Percentiles rank a stretch among this genome's conserved stretches.
These are phyloP conservation scores for Melanogaster broomeanus DNA, from an alignment of 768 basidiomycete species.

Conservation along the genomic window DNA sequence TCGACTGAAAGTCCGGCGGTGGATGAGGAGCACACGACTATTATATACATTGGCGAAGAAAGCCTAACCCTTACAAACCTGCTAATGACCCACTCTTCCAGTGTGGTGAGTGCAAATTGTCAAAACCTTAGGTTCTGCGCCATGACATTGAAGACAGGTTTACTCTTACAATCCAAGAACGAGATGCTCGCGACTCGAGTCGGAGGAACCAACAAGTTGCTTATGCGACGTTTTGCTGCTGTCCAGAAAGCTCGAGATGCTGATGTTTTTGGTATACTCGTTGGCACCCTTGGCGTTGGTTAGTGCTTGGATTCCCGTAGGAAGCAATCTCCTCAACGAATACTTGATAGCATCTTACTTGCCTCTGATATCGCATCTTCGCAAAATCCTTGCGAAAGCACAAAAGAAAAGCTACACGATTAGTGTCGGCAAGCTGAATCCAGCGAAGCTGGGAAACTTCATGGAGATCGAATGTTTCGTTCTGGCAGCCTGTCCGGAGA, in stretches of 20 bases:
- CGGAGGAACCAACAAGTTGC: conserved; percentile 71
- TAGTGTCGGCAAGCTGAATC: conserved; percentile 92
- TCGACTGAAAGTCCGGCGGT: background rate
- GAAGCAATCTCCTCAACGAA: background rate
- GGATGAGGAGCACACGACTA: conserved; percentile 10
- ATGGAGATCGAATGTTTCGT: conserved; percentile 96
- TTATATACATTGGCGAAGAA: conserved; percentile 77
- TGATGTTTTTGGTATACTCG: conserved; percentile 93
- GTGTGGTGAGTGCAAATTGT: conserved; percentile 45
- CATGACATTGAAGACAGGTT: conserved; percentile 47
- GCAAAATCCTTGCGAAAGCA: conserved; percentile 59
- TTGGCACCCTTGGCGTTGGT: conserved; percentile 93
- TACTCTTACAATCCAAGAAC: conserved; percentile 73
- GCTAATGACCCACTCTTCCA: conserved; percentile 76
- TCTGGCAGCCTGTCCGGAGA: conserved; percentile 92
- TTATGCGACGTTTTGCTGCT: conserved; percentile 87
- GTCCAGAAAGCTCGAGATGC: conserved; percentile 90
- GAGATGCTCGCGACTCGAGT: conserved; percentile 53
- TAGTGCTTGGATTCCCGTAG: conserved; percentile 20
- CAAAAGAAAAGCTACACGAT: conserved; percentile 94
- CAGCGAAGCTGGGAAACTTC: conserved; percentile 94
- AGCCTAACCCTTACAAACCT: conserved; percentile 81
- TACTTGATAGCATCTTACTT: conserved; percentile 70
- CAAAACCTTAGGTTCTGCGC: background rate
- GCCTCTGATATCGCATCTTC: conserved; percentile 81